A percentile compares a stretch with the other conserved stretches of the same genome.
phyloP scores from a whole-genome alignment of 495 filamentous ascomycete species.

The Trichoderma asperelloides region DNA sequence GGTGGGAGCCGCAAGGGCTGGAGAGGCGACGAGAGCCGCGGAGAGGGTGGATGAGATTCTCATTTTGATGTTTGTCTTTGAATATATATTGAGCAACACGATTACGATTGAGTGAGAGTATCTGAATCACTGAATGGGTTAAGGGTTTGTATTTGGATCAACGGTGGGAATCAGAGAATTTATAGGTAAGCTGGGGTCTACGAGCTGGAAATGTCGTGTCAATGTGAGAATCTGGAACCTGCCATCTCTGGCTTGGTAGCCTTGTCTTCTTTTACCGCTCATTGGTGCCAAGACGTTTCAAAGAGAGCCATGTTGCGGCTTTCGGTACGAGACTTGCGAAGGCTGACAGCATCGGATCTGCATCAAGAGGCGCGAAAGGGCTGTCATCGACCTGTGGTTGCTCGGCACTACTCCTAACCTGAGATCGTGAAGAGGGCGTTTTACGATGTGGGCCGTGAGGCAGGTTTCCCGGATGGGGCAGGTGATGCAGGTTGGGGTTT shows the following conservation, averaged over 20 bases:
- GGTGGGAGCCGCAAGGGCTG: neutral
- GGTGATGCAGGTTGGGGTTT: neutral
- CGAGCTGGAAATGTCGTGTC: neutral
- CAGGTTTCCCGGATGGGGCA: neutral
- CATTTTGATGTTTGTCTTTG: neutral
- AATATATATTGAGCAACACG: neutral
- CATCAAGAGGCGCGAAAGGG: no score
- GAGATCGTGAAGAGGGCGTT: no score
- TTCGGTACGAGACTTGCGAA: no score
- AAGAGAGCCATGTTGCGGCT: no score
- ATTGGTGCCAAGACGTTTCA: neutral
- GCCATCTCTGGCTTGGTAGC: neutral
- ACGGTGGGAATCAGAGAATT: neutral
- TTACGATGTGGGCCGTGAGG: no score
- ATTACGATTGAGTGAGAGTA: neutral
- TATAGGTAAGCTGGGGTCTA: neutral
- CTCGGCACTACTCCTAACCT: no score
- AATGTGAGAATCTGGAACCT: neutral
- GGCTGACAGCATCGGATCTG: no score
- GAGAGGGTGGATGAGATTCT: conserved; percentile 1
- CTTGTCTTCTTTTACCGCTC: neutral
- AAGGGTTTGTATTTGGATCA: neutral
- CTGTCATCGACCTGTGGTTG: no score
- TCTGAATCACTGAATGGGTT: no score
- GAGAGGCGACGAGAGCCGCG: neutral